Evolutionary conservation across 2,329 filamentous ascomycete genomes (phyloP).

Genomic region (Fusarium sublunatum): DNA sequence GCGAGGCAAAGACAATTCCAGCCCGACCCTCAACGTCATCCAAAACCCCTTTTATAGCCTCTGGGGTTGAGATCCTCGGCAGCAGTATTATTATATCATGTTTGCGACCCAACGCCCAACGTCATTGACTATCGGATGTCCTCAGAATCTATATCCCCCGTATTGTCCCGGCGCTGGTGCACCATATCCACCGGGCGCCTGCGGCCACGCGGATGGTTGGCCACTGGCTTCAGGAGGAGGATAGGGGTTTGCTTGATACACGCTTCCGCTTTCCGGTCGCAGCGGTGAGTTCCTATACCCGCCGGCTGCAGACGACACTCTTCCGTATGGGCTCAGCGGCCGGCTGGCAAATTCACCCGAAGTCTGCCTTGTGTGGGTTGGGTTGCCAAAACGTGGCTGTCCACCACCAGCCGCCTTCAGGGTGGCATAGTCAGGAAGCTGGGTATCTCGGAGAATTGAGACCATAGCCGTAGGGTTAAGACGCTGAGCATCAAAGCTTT

Average conservation of each 20-base stretch:
- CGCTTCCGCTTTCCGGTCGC: conserved; percentile 56
- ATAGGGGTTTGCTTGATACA: conserved; percentile 47
- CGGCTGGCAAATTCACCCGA: conserved; percentile 59
- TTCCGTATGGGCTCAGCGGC: conserved; percentile 62
- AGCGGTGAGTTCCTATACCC: conserved; percentile 65
- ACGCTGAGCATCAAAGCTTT: conserved; percentile 76
- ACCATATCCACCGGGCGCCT: conserved; percentile 47
- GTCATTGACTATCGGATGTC: neutral
- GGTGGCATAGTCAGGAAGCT: conserved; percentile 70
- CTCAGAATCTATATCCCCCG: conserved; percentile 52
- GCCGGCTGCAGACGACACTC: conserved; percentile 53
- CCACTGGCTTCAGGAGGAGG: conserved; percentile 46
- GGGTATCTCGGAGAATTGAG: conserved; percentile 74
- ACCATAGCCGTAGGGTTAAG: conserved; percentile 80
- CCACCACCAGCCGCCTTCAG: conserved; percentile 62
- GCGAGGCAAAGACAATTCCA: conserved; percentile 43
- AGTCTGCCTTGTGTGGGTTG: conserved; percentile 54
- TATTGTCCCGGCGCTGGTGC: conserved; percentile 51
- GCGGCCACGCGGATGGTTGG: conserved; percentile 46
- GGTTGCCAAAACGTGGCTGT: conserved; percentile 51
- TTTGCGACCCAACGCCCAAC: conserved; percentile 6
- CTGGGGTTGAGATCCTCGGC: conserved; percentile 8
- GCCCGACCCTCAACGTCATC: conserved; percentile 31
- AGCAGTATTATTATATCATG: conserved; percentile 27
- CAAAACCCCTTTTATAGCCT: conserved; percentile 26